Base-by-base conservation (phyloP, 345 rosid species). In the Carallia pectinifolia region DNA sequence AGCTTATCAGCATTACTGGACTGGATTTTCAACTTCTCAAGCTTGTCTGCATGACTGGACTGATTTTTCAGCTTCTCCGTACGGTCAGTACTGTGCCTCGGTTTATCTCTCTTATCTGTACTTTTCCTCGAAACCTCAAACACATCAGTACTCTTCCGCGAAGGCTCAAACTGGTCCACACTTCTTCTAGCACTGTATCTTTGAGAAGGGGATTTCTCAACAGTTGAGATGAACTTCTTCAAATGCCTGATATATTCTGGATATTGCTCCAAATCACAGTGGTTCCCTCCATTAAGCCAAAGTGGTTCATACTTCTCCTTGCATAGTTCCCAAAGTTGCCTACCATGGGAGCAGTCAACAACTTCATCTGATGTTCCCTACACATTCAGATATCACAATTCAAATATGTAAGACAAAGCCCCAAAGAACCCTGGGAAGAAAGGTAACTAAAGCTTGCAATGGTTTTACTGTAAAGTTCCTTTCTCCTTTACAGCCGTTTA, bases 291-390 rank as follows among this genome's bases (percentile, higher is more conserved):
- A 77, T 84, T 86, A 70, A 91, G 80, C 98, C 98, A 94, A 71
- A 94, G 68, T 15, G 98, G 98, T 54, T 94, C 98, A 47, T 94
- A 91, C 76, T 91, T 91, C 82, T 87, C 94, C 73, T 87, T 87
- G 85, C 97, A 94, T n/a, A 94, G 85, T 64, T 94, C 97, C 98
- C 98, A 91, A 6, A 94, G 90, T 66, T 89, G 97, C 86, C 84
- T 94, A 39, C 98, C 98, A 58, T 94, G 97, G 18, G 97, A 91
- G 75, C 88, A 94, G 77, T 91, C 95, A 23, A 94, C 98, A 38
- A 91, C 98, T 71, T 94, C 96, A 60, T 94, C 97, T 2, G 90
- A 79, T 37, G 97, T 94, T 76, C 98, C 98, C 98, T 91, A 64
- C 71, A 67, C 53, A 67, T 65, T 10, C 38, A 61, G 7, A 31